phyloP scores from a whole-genome alignment of 805 yeast species.

The Candida boidinii region DNA sequence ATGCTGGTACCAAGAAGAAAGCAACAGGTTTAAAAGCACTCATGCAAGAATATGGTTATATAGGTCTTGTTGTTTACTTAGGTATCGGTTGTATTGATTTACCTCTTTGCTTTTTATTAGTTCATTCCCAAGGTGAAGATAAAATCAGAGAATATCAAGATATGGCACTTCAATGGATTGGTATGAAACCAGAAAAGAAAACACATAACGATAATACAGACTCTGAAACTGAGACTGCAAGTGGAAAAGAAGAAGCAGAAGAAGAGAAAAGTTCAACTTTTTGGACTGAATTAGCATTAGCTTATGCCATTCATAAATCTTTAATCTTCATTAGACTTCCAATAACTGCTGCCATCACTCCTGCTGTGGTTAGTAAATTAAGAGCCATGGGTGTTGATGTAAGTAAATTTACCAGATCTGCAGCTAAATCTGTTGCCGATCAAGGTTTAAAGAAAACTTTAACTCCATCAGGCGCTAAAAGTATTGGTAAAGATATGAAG shows the following conservation, averaged over 20 bases:
- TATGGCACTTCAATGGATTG: conserved; percentile 49
- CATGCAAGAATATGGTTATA: conserved; percentile 81
- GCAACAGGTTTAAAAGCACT: conserved; percentile 51
- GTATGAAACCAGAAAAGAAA: conserved; percentile 34
- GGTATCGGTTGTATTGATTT: conserved; percentile 67
- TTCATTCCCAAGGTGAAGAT: conserved; percentile 84
- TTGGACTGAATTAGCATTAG: conserved; percentile 80
- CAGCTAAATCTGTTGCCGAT: conserved; percentile 16
- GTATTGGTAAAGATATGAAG: conserved; percentile 11
- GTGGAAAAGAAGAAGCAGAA: conserved; percentile 7
- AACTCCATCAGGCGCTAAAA: conserved; percentile 15
- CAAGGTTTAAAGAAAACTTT: conserved; percentile 19
- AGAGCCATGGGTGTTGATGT: conserved; percentile 75
- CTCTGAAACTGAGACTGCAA: conserved; percentile 9
- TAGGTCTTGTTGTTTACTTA: conserved; percentile 81
- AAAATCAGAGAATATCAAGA: conserved; percentile 62
- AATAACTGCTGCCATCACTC: conserved; percentile 86
- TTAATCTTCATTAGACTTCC: conserved; percentile 81
- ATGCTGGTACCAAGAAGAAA: conserved; percentile 17
- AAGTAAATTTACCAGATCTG: conserved; percentile 39
- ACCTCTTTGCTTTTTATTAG: conserved; percentile 75
- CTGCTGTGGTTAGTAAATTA: conserved; percentile 57
- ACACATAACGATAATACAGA: conserved; percentile 12
- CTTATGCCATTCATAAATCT: conserved; percentile 89
- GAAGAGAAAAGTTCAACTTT: conserved; percentile 29